Percentiles rank a stretch among this genome's conserved stretches.
These are phyloP conservation scores for Solanum habrochaites DNA, from an alignment of 257 asterid genomes.

Conservation along the genomic window DNA sequence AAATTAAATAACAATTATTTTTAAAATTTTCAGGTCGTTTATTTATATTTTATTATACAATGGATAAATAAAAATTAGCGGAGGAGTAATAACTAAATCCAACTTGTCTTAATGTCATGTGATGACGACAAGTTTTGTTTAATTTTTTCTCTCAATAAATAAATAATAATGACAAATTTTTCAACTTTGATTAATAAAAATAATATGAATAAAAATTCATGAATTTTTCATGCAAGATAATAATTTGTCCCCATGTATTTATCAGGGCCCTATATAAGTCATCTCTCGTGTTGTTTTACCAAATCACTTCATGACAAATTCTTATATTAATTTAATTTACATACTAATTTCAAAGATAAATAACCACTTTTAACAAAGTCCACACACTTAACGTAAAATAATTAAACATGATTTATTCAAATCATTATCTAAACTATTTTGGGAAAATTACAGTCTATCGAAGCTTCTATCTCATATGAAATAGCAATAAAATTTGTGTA, in stretches of 20 bases:
- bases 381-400: not conserved
- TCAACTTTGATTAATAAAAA: not conserved
- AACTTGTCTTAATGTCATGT: not conserved
- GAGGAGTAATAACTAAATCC: not conserved
- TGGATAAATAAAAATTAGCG: not conserved
- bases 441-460: accelerated
- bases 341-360: not conserved
- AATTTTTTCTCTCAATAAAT: not conserved
- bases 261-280: not conserved
- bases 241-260: not conserved
- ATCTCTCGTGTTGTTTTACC: not conserved
- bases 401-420: not conserved
- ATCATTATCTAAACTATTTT: not conserved
- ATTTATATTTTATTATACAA: not conserved
- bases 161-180: not conserved
- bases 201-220: not conserved
- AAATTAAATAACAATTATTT: too few species aligned
- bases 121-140: not conserved
- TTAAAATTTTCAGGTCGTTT: not conserved
- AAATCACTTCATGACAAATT: conserved; percentile 12
- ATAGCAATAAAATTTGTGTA: not conserved
- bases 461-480: not conserved
- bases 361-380: not conserved
- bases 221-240: not conserved
- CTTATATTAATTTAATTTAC: not conserved